phyloP scores from a whole-genome alignment of 768 basidiomycete genomes.

The Chalciporus chontae region DNA sequence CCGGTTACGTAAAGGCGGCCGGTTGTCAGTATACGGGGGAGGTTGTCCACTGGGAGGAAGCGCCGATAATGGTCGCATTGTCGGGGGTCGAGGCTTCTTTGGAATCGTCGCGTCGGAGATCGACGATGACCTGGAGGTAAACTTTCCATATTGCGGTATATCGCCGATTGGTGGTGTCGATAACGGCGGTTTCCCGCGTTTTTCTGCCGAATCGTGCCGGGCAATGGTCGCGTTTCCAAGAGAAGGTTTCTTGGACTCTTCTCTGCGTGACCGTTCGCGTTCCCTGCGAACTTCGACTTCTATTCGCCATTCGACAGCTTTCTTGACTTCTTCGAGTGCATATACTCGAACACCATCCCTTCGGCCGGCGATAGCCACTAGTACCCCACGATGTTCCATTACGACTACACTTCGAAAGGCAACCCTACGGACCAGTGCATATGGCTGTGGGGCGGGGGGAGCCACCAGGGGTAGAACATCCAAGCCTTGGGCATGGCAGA shows the following conservation, averaged over 20 bases:
- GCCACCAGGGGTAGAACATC: slow-evolving; percentile 79
- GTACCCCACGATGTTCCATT: slow-evolving; percentile 87
- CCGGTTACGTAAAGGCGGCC: slow-evolving; percentile 37
- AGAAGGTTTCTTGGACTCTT: slow-evolving; percentile 56
- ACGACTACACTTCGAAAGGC: slow-evolving; percentile 85
- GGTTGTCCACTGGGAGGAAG: slow-evolving; percentile 49
- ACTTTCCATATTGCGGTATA: slow-evolving; percentile 18
- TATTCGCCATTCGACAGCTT: slow-evolving; percentile 84
- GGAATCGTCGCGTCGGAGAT: slow-evolving; percentile 13
- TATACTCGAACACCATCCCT: slow-evolving; percentile 86
- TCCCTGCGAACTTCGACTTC: slow-evolving; percentile 76
- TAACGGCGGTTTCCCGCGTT: slow-evolving; percentile 44
- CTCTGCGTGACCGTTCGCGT: slow-evolving; percentile 65
- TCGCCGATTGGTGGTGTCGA: slow-evolving; percentile 45
- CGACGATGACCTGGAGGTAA: slow-evolving; percentile 19
- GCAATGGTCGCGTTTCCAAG: slow-evolving; percentile 34
- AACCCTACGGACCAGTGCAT: slow-evolving; percentile 77
- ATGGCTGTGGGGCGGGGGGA: slow-evolving; percentile 73
- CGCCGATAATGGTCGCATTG: slow-evolving; percentile 20
- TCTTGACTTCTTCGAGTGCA: slow-evolving; percentile 82
- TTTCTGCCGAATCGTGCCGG: slow-evolving; percentile 44
- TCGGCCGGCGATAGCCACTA: slow-evolving; percentile 87
- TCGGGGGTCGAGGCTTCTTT: slow-evolving; percentile 27
- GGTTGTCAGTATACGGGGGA: slow-evolving; percentile 54
- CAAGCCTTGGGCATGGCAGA: slow-evolving; percentile 83